These are phyloP conservation scores for Wickerhamomyces strasburgensis DNA, from an alignment of 805 yeast genomes.

Conservation along the genomic window DNA sequence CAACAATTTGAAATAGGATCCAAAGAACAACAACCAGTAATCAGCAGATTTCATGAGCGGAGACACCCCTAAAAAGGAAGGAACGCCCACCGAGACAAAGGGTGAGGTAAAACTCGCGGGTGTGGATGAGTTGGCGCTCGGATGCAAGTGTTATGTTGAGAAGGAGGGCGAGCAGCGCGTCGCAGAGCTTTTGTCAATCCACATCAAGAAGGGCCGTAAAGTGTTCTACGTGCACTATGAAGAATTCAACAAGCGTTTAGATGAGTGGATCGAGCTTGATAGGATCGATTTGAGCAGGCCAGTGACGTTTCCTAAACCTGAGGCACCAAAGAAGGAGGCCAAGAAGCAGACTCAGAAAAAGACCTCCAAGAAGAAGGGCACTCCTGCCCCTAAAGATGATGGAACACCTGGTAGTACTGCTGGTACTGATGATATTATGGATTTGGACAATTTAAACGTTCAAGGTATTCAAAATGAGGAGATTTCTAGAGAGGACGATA, in stretches of 20 bases:
- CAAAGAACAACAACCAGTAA: not conserved
- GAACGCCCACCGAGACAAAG: slow-evolving; percentile 18
- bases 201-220: slow-evolving; percentile 67
- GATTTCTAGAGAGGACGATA: slow-evolving; percentile 83
- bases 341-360: slow-evolving; percentile 11
- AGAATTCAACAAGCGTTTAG: slow-evolving; percentile 92
- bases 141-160: slow-evolving; percentile 75
- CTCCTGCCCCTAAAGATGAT: slow-evolving; percentile 15
- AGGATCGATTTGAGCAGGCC: slow-evolving; percentile 70
- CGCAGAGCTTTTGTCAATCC: slow-evolving; percentile 82
- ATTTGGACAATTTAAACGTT: slow-evolving; percentile 76
- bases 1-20: too few species aligned
- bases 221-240: slow-evolving; percentile 91
- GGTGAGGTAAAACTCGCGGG: slow-evolving; percentile 23
- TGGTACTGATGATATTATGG: slow-evolving; percentile 58
- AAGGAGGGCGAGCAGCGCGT: slow-evolving; percentile 76
- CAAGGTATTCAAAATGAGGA: slow-evolving; percentile 73
- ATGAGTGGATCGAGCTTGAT: slow-evolving; percentile 82
- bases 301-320: slow-evolving; percentile 64
- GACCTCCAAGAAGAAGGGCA: slow-evolving; percentile 28
- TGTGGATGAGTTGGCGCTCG: slow-evolving; percentile 54
- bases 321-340: slow-evolving; percentile 25
- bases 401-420: slow-evolving; percentile 29
- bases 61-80: slow-evolving; percentile 22
- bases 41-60: slow-evolving; percentile 8